phyloP scores from a whole-genome alignment of 2,329 filamentous ascomycete genomes.

The Talaromyces sp. region DNA sequence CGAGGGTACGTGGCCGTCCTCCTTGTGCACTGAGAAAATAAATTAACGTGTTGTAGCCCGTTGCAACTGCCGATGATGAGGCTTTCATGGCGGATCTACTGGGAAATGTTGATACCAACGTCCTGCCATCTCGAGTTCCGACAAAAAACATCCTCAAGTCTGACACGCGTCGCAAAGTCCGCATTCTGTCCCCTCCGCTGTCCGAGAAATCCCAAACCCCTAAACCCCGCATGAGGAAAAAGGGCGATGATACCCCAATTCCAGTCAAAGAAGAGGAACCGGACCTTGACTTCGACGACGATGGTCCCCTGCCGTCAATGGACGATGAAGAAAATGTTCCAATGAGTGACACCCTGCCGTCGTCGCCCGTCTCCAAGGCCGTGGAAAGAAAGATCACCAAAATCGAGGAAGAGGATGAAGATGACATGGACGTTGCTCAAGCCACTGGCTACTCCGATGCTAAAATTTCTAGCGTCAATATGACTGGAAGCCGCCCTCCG shows the following conservation, averaged over 20 bases:
- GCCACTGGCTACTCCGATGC: conserved; percentile 61
- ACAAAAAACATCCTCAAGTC: conserved; percentile 65
- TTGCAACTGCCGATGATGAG: conserved; percentile 80
- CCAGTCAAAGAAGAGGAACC: conserved; percentile 40
- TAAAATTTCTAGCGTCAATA: conserved; percentile 70
- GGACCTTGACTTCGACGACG: conserved; percentile 27
- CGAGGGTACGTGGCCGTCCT: conserved; percentile 58
- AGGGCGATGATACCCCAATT: conserved; percentile 44
- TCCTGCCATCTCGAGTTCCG: conserved; percentile 52
- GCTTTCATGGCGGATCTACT: conserved; percentile 82
- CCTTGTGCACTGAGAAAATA: not conserved
- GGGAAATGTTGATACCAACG: conserved; percentile 80
- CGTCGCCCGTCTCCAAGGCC: conserved; percentile 78
- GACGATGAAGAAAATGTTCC: conserved; percentile 64
- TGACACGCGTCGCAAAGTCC: conserved; percentile 70
- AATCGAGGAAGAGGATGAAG: conserved; percentile 65
- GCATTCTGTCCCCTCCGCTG: conserved; percentile 72
- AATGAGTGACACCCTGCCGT: conserved; percentile 79
- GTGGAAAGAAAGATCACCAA: conserved; percentile 73
- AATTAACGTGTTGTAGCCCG: conserved; percentile 46
- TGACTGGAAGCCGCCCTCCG: conserved; percentile 72
- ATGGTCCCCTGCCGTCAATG: conserved; percentile 55
- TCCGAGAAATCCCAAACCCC: conserved; percentile 53
- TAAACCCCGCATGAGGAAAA: conserved; percentile 37
- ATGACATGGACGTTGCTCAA: conserved; percentile 77